Base-by-base conservation (phyloP, 2,329 filamentous ascomycete genomes). In the Monilinia fructicola region DNA sequence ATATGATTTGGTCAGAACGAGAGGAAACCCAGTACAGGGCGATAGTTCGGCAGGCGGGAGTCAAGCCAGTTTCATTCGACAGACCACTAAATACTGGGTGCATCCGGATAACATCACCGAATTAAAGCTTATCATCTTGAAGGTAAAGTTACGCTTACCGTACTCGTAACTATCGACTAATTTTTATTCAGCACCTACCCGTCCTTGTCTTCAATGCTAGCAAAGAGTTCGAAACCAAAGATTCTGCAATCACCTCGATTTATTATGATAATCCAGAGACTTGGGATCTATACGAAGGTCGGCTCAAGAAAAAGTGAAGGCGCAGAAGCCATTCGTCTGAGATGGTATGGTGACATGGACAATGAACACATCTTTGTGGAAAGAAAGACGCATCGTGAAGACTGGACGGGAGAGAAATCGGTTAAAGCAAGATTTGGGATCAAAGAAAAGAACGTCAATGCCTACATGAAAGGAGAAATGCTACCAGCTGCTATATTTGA, bases 1-100 rank as follows among this genome's bases (percentile, higher is more conserved):
- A 66, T 99, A 97, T 81, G 94, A 99, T 78, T 84, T 96, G 53
- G 95, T 98, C 21, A 88, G 95, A 65, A 99, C 94, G 2, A 87
- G 94, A 72, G 95, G 95, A 67, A 94, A 96, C 76, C 95, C 95
- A 0, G 88, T 92, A 74, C 93, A 92, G 79, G 95, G 95, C 67
- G 95, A 99, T 78, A 92, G 92, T 72, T 83, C 93, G 10, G 95
- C 95, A 21, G 95, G 95, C 73, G 95, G 94, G 65, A 87, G 85
- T 70, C 95, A 99, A 79, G 94, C 93, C 76, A 98, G 90, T 82
- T 99, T 99, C 76, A 88, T 99, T 69, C 91, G 95, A 68, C 92
- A 98, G 77, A 99, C 95, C 0, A 99, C 95, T 42, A 99, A 99
- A 79, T 99, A 99, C 81, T 99, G 95, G 95, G 95, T 99, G 55